A percentile compares a stretch with the other conserved stretches of the same genome.
phyloP scores from a whole-genome alignment of 179 eudicot species.

The Heliamphora ciliata region DNA sequence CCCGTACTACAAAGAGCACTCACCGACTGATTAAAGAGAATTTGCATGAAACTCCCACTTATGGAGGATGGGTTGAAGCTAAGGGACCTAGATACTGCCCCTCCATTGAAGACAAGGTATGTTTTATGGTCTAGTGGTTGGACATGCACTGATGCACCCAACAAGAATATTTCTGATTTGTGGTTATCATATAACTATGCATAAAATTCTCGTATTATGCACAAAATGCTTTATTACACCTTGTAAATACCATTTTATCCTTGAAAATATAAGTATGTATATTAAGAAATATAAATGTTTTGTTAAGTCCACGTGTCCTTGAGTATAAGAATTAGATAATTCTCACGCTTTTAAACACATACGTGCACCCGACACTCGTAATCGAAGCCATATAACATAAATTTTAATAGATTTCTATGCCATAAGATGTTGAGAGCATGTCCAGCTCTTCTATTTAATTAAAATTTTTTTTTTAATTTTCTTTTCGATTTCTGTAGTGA shows the following conservation, averaged over 20 bases:
- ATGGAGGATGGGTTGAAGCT: slow-evolving; percentile 99
- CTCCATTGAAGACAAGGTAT: slow-evolving; percentile 97
- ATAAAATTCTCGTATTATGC: no score
- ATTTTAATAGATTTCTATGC: background rate
- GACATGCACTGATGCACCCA: no score
- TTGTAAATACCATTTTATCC: no score
- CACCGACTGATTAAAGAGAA: slow-evolving; percentile 82
- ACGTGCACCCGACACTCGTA: no score
- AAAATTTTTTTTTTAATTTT: background rate
- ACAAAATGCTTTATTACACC: no score
- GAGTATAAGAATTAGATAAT: no score
- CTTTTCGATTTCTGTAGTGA: background rate
- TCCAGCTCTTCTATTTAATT: background rate
- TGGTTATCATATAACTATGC: no score
- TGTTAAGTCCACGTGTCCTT: no score
- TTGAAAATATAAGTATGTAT: no score
- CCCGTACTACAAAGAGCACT: slow-evolving; percentile 85
- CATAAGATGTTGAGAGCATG: background rate
- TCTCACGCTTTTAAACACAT: no score
- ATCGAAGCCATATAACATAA: background rate
- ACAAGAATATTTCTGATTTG: no score
- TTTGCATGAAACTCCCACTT: slow-evolving; percentile 98
- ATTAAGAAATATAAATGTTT: no score
- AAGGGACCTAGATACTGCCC: slow-evolving; percentile 99
- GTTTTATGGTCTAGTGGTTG: background rate